A percentile compares a stretch with the other conserved stretches of the same genome.
Evolutionary conservation across 2,329 filamentous ascomycete genomes (phyloP).

Genomic region (Aspergillus jensenii): DNA sequence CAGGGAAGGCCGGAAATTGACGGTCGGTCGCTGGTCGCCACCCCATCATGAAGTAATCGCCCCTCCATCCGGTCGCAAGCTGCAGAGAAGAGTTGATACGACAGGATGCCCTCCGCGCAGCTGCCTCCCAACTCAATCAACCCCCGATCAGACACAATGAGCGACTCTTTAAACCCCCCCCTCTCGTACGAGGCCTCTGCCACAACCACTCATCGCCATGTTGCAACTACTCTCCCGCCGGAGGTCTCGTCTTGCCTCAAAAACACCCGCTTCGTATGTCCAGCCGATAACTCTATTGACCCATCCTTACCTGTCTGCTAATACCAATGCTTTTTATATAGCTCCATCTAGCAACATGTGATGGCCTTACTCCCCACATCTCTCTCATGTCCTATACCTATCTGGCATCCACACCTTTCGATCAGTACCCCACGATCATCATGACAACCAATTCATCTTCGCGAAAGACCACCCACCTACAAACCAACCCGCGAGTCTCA

Average conservation of each 20-base stretch:
- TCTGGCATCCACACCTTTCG: slow-evolving; percentile 73
- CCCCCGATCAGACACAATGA: slow-evolving; percentile 31
- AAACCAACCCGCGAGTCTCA: slow-evolving; percentile 82
- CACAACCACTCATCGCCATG: slow-evolving; percentile 68
- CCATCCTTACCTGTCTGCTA: slow-evolving; percentile 6
- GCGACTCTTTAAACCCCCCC: slow-evolving; percentile 59
- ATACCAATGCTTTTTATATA: slow-evolving; percentile 39
- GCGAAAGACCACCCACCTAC: slow-evolving; percentile 71
- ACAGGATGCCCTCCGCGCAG: not conserved
- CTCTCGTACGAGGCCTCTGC: slow-evolving; percentile 75
- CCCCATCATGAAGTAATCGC: slow-evolving; percentile 4
- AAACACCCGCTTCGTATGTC: slow-evolving; percentile 86
- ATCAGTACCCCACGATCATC: slow-evolving; percentile 77
- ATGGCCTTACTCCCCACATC: slow-evolving; percentile 80
- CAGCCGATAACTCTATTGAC: slow-evolving; percentile 10
- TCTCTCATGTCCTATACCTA: slow-evolving; percentile 99
- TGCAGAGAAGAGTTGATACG: not conserved
- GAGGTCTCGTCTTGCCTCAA: slow-evolving; percentile 90
- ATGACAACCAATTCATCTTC: slow-evolving; percentile 84
- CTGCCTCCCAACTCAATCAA: not conserved
- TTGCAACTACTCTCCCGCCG: slow-evolving; percentile 68
- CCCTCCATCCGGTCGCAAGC: not conserved
- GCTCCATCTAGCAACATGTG: slow-evolving; percentile 94
- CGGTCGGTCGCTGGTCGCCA: not conserved
- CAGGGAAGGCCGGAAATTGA: not conserved